These are phyloP conservation scores for Tricholoma bakamatsutake DNA, from an alignment of 768 basidiomycete genomes.

Conservation along the genomic window DNA sequence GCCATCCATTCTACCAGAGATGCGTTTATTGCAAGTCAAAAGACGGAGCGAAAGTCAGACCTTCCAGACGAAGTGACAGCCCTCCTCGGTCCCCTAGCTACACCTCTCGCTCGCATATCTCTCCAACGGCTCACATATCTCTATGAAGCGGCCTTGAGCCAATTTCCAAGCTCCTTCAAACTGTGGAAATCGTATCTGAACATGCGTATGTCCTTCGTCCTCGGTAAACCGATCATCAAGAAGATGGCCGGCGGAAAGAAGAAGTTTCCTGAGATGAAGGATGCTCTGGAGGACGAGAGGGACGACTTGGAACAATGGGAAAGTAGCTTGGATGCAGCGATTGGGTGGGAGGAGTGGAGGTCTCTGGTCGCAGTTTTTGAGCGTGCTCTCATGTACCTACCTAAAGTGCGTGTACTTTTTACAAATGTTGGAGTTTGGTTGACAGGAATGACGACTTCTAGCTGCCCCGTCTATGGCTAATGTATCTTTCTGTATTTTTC, in stretches of 20 bases:
- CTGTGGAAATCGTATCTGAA: slow-evolving; percentile 92
- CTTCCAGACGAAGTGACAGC: slow-evolving; percentile 43
- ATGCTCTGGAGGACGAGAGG: slow-evolving; percentile 80
- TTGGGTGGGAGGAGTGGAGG: slow-evolving; percentile 98
- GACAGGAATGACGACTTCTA: slow-evolving; percentile 24
- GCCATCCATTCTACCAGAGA: slow-evolving; percentile 77
- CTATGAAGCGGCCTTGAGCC: slow-evolving; percentile 86
- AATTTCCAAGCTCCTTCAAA: slow-evolving; percentile 90
- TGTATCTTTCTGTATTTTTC: slow-evolving; percentile 85
- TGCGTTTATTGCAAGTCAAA: slow-evolving; percentile 48
- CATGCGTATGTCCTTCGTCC: slow-evolving; percentile 78
- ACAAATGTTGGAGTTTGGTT: slow-evolving; percentile 1
- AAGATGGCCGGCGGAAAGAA: slow-evolving; percentile 84
- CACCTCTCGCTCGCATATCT: slow-evolving; percentile 63
- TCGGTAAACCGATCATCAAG: slow-evolving; percentile 67
- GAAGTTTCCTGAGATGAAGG: slow-evolving; percentile 88
- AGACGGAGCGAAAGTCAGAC: slow-evolving; percentile 45
- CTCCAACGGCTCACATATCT: slow-evolving; percentile 84
- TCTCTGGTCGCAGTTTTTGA: slow-evolving; percentile 84
- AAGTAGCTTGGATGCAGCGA: slow-evolving; percentile 74
- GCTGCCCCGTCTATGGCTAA: slow-evolving; percentile 92
- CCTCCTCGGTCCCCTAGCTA: slow-evolving; percentile 76
- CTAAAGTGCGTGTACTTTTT: slow-evolving; percentile 54
- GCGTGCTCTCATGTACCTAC: slow-evolving; percentile 90
- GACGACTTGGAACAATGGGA: slow-evolving; percentile 83